These are phyloP conservation scores for Cornus controversa DNA, from an alignment of 148 eudicot genomes.

Conservation along the genomic window DNA sequence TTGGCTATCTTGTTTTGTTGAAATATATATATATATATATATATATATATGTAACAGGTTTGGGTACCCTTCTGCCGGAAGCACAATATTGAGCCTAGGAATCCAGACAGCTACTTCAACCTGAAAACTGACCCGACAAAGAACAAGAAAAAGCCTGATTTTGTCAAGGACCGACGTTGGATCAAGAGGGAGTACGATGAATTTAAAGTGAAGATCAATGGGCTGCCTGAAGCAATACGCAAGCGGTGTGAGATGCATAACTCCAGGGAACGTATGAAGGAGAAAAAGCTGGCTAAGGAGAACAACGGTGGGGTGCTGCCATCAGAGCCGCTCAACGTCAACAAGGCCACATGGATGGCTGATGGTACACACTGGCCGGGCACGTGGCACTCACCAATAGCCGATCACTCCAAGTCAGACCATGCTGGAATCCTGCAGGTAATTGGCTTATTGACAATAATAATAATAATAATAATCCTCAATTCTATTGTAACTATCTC, in stretches of 20 bases:
- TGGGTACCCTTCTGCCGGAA: constrained; percentile 97
- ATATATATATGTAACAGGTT: constrained; percentile 20
- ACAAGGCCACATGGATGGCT: constrained; percentile 93
- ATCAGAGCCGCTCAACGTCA: constrained; percentile 17
- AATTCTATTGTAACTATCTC: background rate
- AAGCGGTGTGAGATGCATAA: constrained; percentile 77
- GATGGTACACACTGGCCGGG: constrained; percentile 98
- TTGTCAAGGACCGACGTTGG: constrained; percentile 93
- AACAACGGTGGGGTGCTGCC: constrained; percentile 27
- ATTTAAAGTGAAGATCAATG: constrained; percentile 86
- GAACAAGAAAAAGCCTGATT: constrained; percentile 70
- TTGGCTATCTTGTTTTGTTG: background rate
- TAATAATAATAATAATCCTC: background rate
- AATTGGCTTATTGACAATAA: constrained; percentile 9
- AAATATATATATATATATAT: no score
- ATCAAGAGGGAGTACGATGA: constrained; percentile 93
- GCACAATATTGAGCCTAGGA: constrained; percentile 83
- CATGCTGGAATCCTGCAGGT: constrained; percentile 93
- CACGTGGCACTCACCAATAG: constrained; percentile 52
- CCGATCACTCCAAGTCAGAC: constrained; percentile 82
- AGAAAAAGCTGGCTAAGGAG: constrained; percentile 30
- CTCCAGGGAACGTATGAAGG: constrained; percentile 44
- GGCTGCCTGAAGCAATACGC: constrained; percentile 68
- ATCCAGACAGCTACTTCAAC: constrained; percentile 79
- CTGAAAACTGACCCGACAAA: constrained; percentile 73